Evolutionary conservation across 805 yeast genomes (phyloP).

Genomic region (Babjeviella inositovora): DNA sequence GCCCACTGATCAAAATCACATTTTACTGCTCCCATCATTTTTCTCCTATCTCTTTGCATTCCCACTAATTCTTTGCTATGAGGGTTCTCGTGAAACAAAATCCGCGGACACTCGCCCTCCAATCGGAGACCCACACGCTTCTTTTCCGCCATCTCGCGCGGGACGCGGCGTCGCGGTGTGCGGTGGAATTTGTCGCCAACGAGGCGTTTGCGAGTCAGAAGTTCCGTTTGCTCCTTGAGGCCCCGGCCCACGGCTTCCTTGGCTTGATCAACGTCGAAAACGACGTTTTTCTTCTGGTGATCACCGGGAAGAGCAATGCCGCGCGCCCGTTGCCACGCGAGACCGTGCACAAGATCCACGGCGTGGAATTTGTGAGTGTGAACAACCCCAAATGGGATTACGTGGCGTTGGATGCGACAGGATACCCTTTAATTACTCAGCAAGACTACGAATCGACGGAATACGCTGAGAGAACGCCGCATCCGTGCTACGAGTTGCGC

Average conservation of each 20-base stretch:
- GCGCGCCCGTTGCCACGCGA: conserved; percentile 76
- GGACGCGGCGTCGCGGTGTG: conserved; percentile 16
- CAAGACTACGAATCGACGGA: conserved; percentile 9
- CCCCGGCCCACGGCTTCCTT: conserved; percentile 48
- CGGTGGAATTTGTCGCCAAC: conserved; percentile 29
- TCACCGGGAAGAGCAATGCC: conserved; percentile 61
- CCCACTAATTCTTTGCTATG: no score
- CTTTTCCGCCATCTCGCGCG: conserved; percentile 23
- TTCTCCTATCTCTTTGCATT: no score
- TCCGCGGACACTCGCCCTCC: conserved; percentile 22
- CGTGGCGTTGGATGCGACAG: conserved; percentile 49
- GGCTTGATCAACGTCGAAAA: conserved; percentile 63
- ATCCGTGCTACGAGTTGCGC: conserved; percentile 72
- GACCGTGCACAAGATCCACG: conserved; percentile 60
- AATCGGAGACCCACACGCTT: conserved; percentile 24
- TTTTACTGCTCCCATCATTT: no score
- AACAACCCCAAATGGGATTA: conserved; percentile 69
- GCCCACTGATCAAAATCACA: no score
- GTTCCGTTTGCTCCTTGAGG: conserved; percentile 17
- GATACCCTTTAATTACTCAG: conserved; percentile 35
- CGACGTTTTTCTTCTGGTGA: conserved; percentile 61
- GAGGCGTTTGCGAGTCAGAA: conserved; percentile 16
- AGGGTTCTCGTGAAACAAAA: conserved; percentile 15
- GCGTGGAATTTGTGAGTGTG: conserved; percentile 79
- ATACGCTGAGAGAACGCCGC: conserved; percentile 19